Evolutionary conservation across 108 stramenopile species (phyloP), one percentile per base, ranked within the genome.

Genomic region (Licmophora abbreviata): DNA sequence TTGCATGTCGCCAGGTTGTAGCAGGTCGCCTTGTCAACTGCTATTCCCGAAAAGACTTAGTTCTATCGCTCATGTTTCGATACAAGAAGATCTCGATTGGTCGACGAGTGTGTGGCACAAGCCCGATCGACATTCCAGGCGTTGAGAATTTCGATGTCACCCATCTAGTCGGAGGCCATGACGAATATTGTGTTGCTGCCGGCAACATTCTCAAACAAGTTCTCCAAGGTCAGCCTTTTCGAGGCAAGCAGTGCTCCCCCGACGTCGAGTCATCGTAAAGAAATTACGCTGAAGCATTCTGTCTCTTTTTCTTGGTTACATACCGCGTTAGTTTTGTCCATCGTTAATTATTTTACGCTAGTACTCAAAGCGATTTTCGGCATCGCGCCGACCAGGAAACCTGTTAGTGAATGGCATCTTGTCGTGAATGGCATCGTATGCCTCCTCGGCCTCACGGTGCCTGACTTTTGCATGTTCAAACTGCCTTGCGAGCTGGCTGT

Each of bases 11-110:
- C 32, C 64, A 71, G 56, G 71, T 96, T 20, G 95, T 95, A 20
- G 79, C 86, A 15, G 95, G 94, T 4, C 62, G 95, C 30, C 54
- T 96, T n/a, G 83, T 98, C 14, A 98, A 98, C 53, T 90, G 88
- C 48, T 97, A 90, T 68, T 78, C 81, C 9, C 57, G 74, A 1
- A 88, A 77, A 44, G 97, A 98, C 61, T 80, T 84, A 61, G 81
- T 98, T 57, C 58, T 98, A 9, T 88, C 86, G 4, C 63, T 96
- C 7, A 77, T 90, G 88, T 90, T 90, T 60, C 88, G 81, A 63
- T 64, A 90, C 32, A 96, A 95, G 63, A 59, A 92, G n/a, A 57
- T 82, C 23, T 71, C 72, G 24, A 68, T 68, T 6, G 76, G 73
- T 37, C 73, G 74, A 38, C 79, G 81, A 10, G 84, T 90, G 15